Evolutionary conservation across 352 stramenopile species (phyloP).

Genomic region (Pelagophyceae sp.): DNA sequence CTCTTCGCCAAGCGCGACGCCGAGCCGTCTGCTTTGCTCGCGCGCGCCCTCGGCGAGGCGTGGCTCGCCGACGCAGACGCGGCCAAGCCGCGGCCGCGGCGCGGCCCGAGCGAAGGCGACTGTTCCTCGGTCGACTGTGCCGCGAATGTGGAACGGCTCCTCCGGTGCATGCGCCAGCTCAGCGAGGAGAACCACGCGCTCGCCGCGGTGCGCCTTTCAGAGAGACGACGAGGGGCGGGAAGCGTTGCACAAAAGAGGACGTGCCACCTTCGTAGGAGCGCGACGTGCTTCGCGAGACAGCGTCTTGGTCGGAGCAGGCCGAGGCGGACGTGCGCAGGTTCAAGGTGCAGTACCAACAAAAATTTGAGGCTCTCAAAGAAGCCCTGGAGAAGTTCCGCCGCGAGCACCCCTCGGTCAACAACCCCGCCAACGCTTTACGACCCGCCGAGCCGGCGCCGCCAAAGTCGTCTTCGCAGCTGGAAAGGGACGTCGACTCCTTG

Average conservation of each 20-base stretch:
- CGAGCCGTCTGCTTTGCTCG: neutral
- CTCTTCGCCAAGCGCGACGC: neutral
- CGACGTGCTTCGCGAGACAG: neutral
- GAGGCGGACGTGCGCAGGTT: neutral
- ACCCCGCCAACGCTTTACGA: neutral
- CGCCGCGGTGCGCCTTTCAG: neutral
- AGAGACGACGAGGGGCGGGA: too few relatives aligned
- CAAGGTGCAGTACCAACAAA: neutral
- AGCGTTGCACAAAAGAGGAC: too few relatives aligned
- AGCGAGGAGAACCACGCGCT: neutral
- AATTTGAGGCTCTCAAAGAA: neutral
- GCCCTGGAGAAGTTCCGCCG: slow-evolving; percentile 1
- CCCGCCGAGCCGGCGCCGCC: neutral
- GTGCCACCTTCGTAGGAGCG: neutral
- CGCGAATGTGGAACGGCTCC: neutral
- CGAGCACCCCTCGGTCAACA: neutral
- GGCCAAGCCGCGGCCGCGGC: neutral
- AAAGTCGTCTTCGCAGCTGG: neutral
- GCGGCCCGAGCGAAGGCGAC: neutral
- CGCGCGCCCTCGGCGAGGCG: neutral
- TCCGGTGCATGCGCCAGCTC: neutral
- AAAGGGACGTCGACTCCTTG: neutral
- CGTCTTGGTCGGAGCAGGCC: too few relatives aligned
- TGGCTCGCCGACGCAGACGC: too few relatives aligned
- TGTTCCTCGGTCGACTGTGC: neutral